Evolutionary conservation across 352 stramenopile species (phyloP).

Genomic region (Phytophthora sansomeana): DNA sequence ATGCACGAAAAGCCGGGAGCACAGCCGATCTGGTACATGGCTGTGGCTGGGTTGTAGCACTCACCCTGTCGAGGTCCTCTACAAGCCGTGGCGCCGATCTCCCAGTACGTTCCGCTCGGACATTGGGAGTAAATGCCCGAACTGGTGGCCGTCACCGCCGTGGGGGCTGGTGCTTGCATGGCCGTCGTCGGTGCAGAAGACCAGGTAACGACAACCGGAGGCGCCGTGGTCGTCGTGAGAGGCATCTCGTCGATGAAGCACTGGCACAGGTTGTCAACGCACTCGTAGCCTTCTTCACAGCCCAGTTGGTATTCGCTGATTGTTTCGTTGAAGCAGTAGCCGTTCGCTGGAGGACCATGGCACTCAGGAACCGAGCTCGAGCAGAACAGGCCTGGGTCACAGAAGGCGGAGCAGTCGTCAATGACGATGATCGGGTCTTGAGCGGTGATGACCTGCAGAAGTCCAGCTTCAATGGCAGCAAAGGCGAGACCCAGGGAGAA

Average conservation of each 20-base stretch:
- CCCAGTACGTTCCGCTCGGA: conserved; percentile 31
- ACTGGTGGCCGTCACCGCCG: neutral
- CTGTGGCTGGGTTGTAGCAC: conserved; percentile 43
- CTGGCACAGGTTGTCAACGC: conserved; percentile 36
- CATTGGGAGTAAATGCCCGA: conserved; percentile 26
- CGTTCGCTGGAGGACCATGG: conserved; percentile 13
- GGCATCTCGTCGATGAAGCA: conserved; percentile 37
- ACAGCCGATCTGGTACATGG: conserved; percentile 37
- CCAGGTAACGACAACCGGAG: neutral
- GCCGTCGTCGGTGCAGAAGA: neutral
- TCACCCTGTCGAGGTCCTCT: conserved; percentile 25
- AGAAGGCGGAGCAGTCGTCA: conserved; percentile 28
- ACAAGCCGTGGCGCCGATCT: conserved; percentile 29
- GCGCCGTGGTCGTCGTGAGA: neutral
- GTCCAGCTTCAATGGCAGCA: conserved; percentile 12
- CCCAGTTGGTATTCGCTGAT: conserved; percentile 32
- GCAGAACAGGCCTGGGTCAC: conserved; percentile 26
- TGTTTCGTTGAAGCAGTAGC: conserved; percentile 33
- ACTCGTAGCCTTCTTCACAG: conserved; percentile 35
- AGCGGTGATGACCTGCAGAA: conserved; percentile 10
- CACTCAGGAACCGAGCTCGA: conserved; percentile 19
- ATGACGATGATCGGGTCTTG: conserved; percentile 15
- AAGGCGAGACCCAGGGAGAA: conserved; percentile 28
- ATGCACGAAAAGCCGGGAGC: conserved; percentile 40
- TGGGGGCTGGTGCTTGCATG: neutral